Percentiles rank a stretch among this genome's conserved stretches.
Evolutionary conservation across 305 asterid species (phyloP).

Genomic region (Solanum chacoense): DNA sequence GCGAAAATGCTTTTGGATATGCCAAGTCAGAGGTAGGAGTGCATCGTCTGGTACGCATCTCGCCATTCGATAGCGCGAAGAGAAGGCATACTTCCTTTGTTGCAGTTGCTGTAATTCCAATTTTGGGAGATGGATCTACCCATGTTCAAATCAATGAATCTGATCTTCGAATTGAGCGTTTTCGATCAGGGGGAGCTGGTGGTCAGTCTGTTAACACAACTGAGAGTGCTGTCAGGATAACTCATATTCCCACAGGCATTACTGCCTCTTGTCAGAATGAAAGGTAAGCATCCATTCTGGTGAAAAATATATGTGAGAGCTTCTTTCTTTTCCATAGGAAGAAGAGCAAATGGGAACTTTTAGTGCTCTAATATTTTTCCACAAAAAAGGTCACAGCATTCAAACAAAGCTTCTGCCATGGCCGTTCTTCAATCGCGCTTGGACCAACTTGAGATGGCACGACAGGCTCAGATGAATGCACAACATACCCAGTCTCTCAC

Average conservation of each 20-base stretch:
- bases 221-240: slow-evolving; percentile 87
- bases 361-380: not conserved
- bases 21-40: slow-evolving; percentile 97
- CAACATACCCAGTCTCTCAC: slow-evolving; percentile 83
- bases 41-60: slow-evolving; percentile 87
- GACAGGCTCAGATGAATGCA: slow-evolving; percentile 73
- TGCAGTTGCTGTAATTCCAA: slow-evolving; percentile 91
- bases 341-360: not conserved
- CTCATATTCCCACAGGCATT: slow-evolving; percentile 92
- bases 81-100: slow-evolving; percentile 95
- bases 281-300: slow-evolving; percentile 32
- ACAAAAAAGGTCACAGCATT: slow-evolving; percentile 80
- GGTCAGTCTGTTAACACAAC: slow-evolving; percentile 84
- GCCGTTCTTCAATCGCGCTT: slow-evolving; percentile 91
- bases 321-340: not conserved
- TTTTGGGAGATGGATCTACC: slow-evolving; percentile 69
- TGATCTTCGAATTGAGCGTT: slow-evolving; percentile 72
- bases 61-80: slow-evolving; percentile 84
- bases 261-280: slow-evolving; percentile 84
- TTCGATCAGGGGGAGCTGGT: slow-evolving; percentile 80
- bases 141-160: slow-evolving; percentile 76
- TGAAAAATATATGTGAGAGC: not conserved
- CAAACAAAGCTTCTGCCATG: slow-evolving; percentile 88
- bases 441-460: slow-evolving; percentile 82
- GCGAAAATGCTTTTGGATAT: slow-evolving; percentile 84